phyloP scores from a whole-genome alignment of 2,329 filamentous ascomycete species.

The Spiromastix sp. region DNA sequence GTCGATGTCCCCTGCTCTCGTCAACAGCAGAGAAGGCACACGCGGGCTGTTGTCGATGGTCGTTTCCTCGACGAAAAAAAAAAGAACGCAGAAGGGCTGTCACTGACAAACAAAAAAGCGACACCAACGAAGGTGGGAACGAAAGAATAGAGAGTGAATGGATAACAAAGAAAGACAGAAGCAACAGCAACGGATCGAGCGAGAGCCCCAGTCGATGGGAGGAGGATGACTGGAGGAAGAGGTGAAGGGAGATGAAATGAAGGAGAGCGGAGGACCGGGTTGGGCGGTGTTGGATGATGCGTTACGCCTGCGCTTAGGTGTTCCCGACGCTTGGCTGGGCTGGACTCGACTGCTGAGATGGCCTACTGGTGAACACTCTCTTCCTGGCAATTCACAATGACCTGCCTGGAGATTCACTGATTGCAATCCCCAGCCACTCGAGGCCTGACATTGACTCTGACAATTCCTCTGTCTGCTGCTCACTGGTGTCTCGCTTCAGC shows the following conservation, averaged over 20 bases:
- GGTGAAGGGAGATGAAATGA: conserved; percentile 16
- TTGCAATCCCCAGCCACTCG: too few relatives aligned
- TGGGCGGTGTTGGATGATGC: too few relatives aligned
- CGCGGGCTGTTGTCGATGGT: not conserved
- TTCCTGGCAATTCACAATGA: too few relatives aligned
- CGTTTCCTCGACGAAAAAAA: conserved; percentile 10
- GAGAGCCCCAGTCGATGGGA: conserved; percentile 15
- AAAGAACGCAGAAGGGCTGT: not conserved
- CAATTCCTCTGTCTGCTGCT: too few relatives aligned
- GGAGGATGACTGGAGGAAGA: conserved; percentile 14
- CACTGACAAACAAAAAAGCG: conserved; percentile 8
- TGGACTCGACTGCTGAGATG: too few relatives aligned
- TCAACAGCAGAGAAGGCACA: not conserved
- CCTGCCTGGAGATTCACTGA: too few relatives aligned
- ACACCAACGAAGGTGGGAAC: conserved; percentile 20
- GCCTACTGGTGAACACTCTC: too few relatives aligned
- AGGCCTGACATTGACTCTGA: too few relatives aligned
- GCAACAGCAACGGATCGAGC: conserved; percentile 18
- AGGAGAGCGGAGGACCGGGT: conserved; percentile 18
- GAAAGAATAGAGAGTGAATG: conserved; percentile 16
- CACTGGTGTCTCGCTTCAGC: too few relatives aligned
- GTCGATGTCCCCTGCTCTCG: not conserved
- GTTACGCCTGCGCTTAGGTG: too few relatives aligned
- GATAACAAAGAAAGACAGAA: conserved; percentile 13
- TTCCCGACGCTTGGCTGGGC: too few relatives aligned